Base-by-base conservation (phyloP, 768 basidiomycete species). In the Mycena epipterygia region DNA sequence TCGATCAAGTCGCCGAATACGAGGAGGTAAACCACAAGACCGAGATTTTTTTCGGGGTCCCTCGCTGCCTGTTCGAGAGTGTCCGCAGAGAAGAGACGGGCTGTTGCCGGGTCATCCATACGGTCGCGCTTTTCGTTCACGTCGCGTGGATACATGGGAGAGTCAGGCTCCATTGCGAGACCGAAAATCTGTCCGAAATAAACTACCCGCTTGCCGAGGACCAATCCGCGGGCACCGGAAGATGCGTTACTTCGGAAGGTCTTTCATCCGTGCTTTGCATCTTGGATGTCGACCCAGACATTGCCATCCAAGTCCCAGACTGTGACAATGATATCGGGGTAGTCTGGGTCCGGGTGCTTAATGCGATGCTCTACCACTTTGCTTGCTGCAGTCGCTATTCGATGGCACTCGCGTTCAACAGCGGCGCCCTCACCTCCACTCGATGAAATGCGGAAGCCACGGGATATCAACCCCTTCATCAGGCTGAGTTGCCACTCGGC, bases 51-150 rank as follows among this genome's bases (percentile, higher is more conserved):
- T 0, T 64, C 67, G 44, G 59, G 63, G 23, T 73, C 46, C 2
- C 62, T 9, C 0, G 59, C 66, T 17, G 71, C 32, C 16, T 64
- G 70, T 8, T 67, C 44, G 0, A 81, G 67, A 0, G 74, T 65
- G 5, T 64, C 66, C 6, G 81, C 71, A 25, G 78, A 79, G 61
- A 77, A 79, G 0, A 81, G 58, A 0, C 78, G 74, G 2, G 78
- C 57, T 0, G 80, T 80, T 1, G 80, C 81, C 16, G 70, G 67
- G 61, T 82, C 81, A 58, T 82, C 81, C 72, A 82, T 80, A 2
- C 75, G 29, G 35, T 66, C 44, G 35, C 33, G 33, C 3, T 57
- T 66, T 19, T 44, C 35, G 3, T 25, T 55, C 9, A 21, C 2
- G n/a, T 66, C 64, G 0, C 60, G 48, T 17, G 23, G 59, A 39